Evolutionary conservation across 2,329 filamentous ascomycete genomes (phyloP).

Genomic region (Basipetospora chlamydospora): DNA sequence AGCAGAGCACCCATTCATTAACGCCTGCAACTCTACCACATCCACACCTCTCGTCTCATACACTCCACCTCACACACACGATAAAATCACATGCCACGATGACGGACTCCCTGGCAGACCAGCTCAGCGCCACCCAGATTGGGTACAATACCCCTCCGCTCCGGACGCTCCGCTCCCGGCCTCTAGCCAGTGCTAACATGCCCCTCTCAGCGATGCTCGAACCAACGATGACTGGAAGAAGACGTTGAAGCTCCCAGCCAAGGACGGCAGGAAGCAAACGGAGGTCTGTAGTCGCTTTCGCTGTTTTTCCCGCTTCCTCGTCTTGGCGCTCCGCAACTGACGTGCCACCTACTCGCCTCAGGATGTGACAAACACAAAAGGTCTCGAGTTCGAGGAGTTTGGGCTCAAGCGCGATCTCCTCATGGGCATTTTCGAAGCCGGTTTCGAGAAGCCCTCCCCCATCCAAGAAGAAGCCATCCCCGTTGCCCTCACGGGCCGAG

Average conservation of each 20-base stretch:
- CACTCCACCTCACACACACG: neutral
- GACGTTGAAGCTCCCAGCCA: slow-evolving; percentile 54
- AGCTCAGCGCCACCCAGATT: slow-evolving; percentile 26
- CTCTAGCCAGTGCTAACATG: neutral
- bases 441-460: slow-evolving; percentile 95
- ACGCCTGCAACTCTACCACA: too few species aligned
- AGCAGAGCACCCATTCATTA: neutral
- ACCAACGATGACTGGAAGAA: slow-evolving; percentile 58
- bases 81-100: slow-evolving; percentile 18
- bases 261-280: slow-evolving; percentile 67
- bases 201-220: slow-evolving; percentile 20
- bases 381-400: slow-evolving; percentile 95
- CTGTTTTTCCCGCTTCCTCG: slow-evolving; percentile 9
- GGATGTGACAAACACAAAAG: slow-evolving; percentile 98
- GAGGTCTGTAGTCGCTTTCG: slow-evolving; percentile 39
- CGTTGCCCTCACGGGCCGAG: slow-evolving; percentile 84
- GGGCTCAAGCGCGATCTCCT: slow-evolving; percentile 86
- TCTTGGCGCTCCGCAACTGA: too few species aligned
- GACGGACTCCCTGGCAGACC: slow-evolving; percentile 30
- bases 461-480: slow-evolving; percentile 99
- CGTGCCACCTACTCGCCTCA: slow-evolving; percentile 22
- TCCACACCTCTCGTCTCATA: neutral
- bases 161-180: neutral
- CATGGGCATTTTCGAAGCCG: slow-evolving; percentile 99
- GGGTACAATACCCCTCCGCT: slow-evolving; percentile 17